Evolutionary conservation across 2,329 filamentous ascomycete species (phyloP), one percentile per base, ranked within the genome.

Genomic region (Cordyceps fumosorosea): DNA sequence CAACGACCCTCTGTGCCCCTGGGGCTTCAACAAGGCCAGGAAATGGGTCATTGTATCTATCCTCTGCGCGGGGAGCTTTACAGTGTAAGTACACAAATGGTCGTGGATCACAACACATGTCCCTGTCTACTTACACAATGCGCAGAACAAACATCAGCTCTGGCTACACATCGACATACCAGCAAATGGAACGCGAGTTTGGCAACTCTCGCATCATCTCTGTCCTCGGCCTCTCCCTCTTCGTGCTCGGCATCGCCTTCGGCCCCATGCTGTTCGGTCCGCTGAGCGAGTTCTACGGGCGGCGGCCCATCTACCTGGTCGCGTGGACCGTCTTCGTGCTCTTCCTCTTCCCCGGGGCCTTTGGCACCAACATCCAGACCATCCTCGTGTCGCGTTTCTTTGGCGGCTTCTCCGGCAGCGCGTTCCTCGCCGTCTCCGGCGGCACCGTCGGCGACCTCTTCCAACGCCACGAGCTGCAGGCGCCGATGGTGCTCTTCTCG

Each of bases 381-480:
- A 85, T 96, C 79, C 76, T 96, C 57, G 77, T 96, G 16, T 81
- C 82, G 18, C 85, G 93, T 6, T 96, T 96, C 72, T 81, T 97
- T 55, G 83, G 88, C 68, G 90, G 90, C 3, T 77, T 93, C 40
- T 80, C 88, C 0, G 89, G 89, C 3, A 86, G 83, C 65, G 84
- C 86, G 2, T 89, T 89, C 66, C 72, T 89, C 63, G 84, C 83
- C 63, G 91, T 96, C 1, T 89, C 91, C 0, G 92, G 91, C 47
- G 91, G 91, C 14, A 96, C 90, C 0, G 90, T 96, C 18, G 89
- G 91, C 40, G 92, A 96, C 70, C 75, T 93, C 66, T 95, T 93
- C 70, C 77, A 78, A 12, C 81, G 82, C 53, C 77, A 87, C 63
- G 81, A 90, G 66, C 83, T 96, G 62, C 87, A 88, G 66, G 82